Evolutionary conservation across 305 asterid genomes (phyloP).

Genomic region (Solanum hybrid): DNA sequence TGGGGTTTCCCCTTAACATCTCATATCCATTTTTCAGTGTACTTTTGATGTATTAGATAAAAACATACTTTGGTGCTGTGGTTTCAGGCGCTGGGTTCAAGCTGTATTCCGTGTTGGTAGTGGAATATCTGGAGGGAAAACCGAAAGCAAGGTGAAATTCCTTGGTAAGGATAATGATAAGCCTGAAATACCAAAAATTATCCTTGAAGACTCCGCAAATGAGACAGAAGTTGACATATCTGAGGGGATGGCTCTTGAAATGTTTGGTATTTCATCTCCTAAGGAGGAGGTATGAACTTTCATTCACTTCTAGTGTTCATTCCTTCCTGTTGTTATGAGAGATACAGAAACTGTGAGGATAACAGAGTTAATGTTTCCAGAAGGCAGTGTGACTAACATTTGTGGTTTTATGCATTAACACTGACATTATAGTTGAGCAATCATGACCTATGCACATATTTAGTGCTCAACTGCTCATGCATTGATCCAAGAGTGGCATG

Average conservation of each 20-base stretch:
- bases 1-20: background rate
- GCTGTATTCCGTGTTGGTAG: constrained; percentile 54
- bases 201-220: constrained; percentile 16
- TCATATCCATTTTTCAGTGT: background rate
- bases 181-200: constrained; percentile 18
- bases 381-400: background rate
- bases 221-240: constrained; percentile 56
- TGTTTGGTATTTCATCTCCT: constrained; percentile 58
- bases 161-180: constrained; percentile 10
- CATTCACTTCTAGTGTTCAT: background rate
- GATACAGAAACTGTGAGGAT: background rate
- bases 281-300: constrained; percentile 52
- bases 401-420: background rate
- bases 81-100: constrained; percentile 90
- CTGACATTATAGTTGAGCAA: background rate
- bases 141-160: constrained; percentile 11
- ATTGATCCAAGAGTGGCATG: background rate
- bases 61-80: background rate
- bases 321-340: background rate
- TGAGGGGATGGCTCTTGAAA: constrained; percentile 66
- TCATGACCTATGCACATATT: background rate
- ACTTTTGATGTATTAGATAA: background rate
- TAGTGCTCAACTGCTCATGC: background rate
- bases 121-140: constrained; percentile 10
- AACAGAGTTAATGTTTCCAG: background rate